These are phyloP conservation scores for Phyllosticta citrichinensis DNA, from an alignment of 2,329 filamentous ascomycete species.

Conservation along the genomic window DNA sequence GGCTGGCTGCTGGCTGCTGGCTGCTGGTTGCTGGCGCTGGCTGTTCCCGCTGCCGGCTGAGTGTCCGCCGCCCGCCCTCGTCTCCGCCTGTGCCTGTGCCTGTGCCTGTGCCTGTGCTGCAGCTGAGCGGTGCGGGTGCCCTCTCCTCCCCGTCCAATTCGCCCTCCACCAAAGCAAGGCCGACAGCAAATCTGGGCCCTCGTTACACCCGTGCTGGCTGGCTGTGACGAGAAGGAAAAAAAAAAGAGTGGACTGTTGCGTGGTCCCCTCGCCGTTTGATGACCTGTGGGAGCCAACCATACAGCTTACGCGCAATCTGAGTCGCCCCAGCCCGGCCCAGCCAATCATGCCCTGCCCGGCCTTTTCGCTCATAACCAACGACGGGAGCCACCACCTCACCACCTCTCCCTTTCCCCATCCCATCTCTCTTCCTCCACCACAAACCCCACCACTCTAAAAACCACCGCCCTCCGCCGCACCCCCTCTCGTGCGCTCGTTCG, in stretches of 20 bases:
- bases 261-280: slow-evolving; percentile 10
- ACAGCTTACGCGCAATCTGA: slow-evolving; percentile 10
- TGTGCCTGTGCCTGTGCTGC: too few species aligned
- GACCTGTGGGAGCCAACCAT: slow-evolving; percentile 4
- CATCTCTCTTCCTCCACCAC: not conserved
- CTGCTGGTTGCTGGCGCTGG: too few species aligned
- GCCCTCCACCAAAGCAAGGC: slow-evolving; percentile 8
- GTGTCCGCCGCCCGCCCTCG: not conserved
- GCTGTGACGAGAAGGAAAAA: not conserved
- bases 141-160: not conserved
- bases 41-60: not conserved
- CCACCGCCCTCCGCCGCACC: slow-evolving; percentile 12
- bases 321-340: slow-evolving; percentile 9
- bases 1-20: too few species aligned
- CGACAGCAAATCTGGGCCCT: slow-evolving; percentile 5
- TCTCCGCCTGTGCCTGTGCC: not conserved
- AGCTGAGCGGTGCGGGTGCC: not conserved
- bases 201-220: slow-evolving; percentile 10
- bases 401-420: slow-evolving; percentile 5
- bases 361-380: slow-evolving; percentile 9
- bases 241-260: not conserved
- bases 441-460: not conserved
- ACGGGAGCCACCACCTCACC: not conserved
- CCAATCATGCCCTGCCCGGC: slow-evolving; percentile 9
- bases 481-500: slow-evolving; percentile 14